Evolutionary conservation across 352 stramenopile species (phyloP).

Genomic region (Globisporangium splendens): DNA sequence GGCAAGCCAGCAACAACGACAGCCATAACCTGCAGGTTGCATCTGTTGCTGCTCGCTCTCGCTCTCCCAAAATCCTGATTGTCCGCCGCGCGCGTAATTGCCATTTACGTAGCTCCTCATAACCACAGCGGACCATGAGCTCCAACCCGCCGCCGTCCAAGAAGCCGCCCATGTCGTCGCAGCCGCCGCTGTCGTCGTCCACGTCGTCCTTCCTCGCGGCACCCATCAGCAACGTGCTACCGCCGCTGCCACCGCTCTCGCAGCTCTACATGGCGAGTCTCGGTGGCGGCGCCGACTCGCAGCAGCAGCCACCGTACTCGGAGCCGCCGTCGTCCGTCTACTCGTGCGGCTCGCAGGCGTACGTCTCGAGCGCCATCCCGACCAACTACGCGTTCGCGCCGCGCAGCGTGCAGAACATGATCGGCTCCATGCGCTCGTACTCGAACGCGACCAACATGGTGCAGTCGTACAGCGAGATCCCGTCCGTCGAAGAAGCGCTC

Average conservation of each 20-base stretch:
- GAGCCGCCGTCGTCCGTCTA: conserved; percentile 64
- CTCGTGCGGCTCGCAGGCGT: conserved; percentile 71
- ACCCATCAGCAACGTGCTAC: conserved; percentile 4
- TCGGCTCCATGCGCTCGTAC: conserved; percentile 79
- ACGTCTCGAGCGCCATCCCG: conserved; percentile 73
- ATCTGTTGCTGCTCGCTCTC: too few relatives aligned
- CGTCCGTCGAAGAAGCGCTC: conserved; percentile 77
- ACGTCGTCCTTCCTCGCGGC: conserved; percentile 1
- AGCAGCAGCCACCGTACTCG: conserved; percentile 13
- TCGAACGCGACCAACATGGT: conserved; percentile 69
- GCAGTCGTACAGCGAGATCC: conserved; percentile 70
- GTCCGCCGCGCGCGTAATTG: too few relatives aligned
- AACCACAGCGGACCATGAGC: conserved; percentile 3
- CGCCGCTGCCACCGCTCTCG: conserved; percentile 9
- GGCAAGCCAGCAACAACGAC: too few relatives aligned
- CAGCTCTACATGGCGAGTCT: conserved; percentile 11
- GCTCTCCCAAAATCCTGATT: too few relatives aligned
- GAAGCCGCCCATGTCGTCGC: conserved; percentile 1
- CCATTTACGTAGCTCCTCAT: too few relatives aligned
- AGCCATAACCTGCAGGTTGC: too few relatives aligned
- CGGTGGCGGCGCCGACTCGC: conserved; percentile 9
- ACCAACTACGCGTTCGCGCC: conserved; percentile 57
- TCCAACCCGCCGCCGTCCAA: conserved; percentile 3
- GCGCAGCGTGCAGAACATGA: conserved; percentile 62
- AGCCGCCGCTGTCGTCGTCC: not conserved